Evolutionary conservation across 2,329 filamentous ascomycete genomes (phyloP), one percentile per base, ranked within the genome.

Genomic region (Colletotrichum incanum): DNA sequence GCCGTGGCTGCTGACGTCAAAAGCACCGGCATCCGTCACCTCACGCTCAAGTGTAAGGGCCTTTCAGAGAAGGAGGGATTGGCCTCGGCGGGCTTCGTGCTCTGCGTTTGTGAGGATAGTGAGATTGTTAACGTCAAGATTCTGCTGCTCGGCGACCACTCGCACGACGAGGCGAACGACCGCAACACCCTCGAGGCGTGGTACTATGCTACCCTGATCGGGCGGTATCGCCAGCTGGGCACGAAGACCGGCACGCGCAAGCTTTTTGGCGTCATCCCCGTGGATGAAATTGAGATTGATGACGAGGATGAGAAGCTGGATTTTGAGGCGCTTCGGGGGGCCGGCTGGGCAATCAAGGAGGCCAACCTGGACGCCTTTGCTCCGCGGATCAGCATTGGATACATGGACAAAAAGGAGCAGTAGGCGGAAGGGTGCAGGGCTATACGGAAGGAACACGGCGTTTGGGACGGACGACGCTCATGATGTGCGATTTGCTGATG

Each of bases 81-180:
- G 37, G 18, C 14, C 5, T 20, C 16, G 16, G 18, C 49, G 2
- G 37, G 37, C 1, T 72, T 63, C 43, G 26, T 43, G 8, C 64
- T 72, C 20, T 63, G 52, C 34, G 18, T 72, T 37, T 56, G 54
- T 16, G 49, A 50, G 4, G 45, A 43, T 11, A 12, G 37, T 3
- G 23, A 39, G 8, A 7, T 65, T 3, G 20, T 43, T 1, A 49
- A 55, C 16, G 49, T 73, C 61, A 73, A 71, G 41, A 62, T 73
- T 62, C 50, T 73, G 23, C 67, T 73, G n/a, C 39, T 67, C 3
- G 60, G 47, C 14, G 45, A 65, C 39, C 41, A 3, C n/a, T 52
- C 47, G 11, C 31, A 16, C 45, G 28, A 28, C 5, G 31, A 66
- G 18, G 26, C 11, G 14, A 47, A 66, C 28, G 20, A 23, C 41